phyloP scores from a whole-genome alignment of 306 rosid species.

The Fragaria nilgerrensis region DNA sequence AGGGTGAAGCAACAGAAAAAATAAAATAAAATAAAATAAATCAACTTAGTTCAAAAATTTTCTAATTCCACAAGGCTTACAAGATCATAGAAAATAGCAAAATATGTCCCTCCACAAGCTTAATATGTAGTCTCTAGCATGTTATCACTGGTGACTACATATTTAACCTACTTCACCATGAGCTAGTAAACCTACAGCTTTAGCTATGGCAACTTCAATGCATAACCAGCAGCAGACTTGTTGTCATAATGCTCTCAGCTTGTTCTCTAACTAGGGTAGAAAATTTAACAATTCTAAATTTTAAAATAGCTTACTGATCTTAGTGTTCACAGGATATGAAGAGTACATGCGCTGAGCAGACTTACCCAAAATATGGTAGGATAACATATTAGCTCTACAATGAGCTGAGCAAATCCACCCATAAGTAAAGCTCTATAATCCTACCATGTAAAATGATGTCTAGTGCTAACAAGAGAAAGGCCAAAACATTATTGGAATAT shows the following conservation, averaged over 20 bases:
- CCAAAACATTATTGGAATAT: not conserved
- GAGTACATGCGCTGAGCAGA: not conserved
- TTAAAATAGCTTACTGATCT: not conserved
- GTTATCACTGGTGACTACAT: not conserved
- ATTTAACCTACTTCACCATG: not conserved
- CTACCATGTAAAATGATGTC: not conserved
- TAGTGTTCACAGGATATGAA: not conserved
- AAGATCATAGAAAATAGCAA: constrained; percentile 10
- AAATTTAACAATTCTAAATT: not conserved
- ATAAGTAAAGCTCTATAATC: not conserved
- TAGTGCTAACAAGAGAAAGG: not conserved
- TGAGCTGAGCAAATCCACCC: not conserved
- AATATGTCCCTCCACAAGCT: not conserved
- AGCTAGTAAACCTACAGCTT: not conserved
- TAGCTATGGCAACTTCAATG: not conserved
- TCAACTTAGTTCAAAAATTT: not conserved
- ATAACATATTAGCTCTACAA: not conserved
- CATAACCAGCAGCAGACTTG: not conserved
- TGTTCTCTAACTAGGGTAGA: not conserved
- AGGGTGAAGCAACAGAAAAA: not conserved
- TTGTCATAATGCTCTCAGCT: not conserved
- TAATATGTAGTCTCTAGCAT: not conserved
- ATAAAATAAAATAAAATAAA: not conserved
- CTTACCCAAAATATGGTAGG: not conserved
- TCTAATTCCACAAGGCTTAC: constrained; percentile 3